Percentiles rank a stretch among this genome's conserved stretches.
These are phyloP conservation scores for Fusarium succisae DNA, from an alignment of 2,329 filamentous ascomycete species.

Conservation along the genomic window DNA sequence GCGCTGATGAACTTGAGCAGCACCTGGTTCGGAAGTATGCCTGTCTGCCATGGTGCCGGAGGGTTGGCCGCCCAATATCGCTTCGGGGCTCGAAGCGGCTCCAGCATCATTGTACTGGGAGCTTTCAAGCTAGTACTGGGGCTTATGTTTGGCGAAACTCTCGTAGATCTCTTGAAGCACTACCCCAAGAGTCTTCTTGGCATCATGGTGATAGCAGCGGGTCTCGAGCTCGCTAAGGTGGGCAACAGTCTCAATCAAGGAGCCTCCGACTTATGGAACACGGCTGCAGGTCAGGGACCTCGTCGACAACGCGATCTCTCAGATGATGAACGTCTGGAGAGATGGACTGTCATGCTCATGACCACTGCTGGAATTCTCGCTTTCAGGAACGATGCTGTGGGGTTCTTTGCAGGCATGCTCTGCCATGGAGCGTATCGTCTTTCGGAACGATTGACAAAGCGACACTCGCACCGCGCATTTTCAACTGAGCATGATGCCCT, in stretches of 20 bases:
- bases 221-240: conserved; percentile 86
- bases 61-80: conserved; percentile 90
- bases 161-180: conserved; percentile 73
- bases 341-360: conserved; percentile 91
- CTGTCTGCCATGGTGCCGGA: conserved; percentile 91
- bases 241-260: conserved; percentile 85
- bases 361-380: conserved; percentile 84
- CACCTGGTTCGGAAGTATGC: conserved; percentile 96
- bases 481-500: conserved; percentile 46
- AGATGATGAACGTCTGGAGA: conserved; percentile 74
- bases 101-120: conserved; percentile 83
- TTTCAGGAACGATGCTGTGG: conserved; percentile 89
- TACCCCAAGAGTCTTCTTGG: conserved; percentile 84
- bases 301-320: conserved; percentile 63
- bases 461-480: conserved; percentile 41
- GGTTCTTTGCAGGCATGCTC: conserved; percentile 82
- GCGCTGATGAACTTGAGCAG: conserved; percentile 83
- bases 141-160: conserved; percentile 75
- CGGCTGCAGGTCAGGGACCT: conserved; percentile 51
- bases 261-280: conserved; percentile 67
- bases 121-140: conserved; percentile 79
- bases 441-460: conserved; percentile 54
- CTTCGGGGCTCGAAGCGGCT: conserved; percentile 89
- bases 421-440: conserved; percentile 76
- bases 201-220: conserved; percentile 89